Evolutionary conservation across 768 basidiomycete species (phyloP), one percentile per base, ranked within the genome.

Genomic region (Boletus sp.): DNA sequence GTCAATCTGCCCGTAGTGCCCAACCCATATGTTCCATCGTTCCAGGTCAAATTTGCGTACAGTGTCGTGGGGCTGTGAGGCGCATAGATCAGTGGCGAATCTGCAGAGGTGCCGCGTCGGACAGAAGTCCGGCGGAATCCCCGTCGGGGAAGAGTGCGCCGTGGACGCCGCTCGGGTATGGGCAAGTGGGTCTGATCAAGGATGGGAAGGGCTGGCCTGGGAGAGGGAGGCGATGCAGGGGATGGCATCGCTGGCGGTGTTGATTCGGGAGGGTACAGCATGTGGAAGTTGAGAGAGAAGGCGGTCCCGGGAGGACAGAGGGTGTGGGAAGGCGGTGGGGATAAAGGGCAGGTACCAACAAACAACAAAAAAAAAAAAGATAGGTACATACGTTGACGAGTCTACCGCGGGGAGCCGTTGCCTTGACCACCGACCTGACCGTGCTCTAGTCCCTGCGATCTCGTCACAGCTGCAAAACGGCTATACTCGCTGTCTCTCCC

Each of bases 381-480:
- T 9, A 46, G 44, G 42, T 43, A 43, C 42, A 43, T 43, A 47
- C 8, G 27, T 60, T 50, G 48, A 74, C 65, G 69, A 39, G 38
- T 30, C 13, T 23, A 41, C 40, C 40, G 38, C 29, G 50, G 37
- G 11, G 66, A 56, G 44, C 56, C 60, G 78, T 79, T 79, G 78
- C 77, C 78, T 78, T 80, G 78, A 78, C 78, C 77, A 79, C 78
- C 67, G 74, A 74, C 73, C 66, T 66, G 74, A 74, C 73, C 66
- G 66, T 70, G 55, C 66, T 58, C 60, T 58, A 59, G 64, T 67
- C 56, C 55, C 47, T 60, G 63, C 68, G 59, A 71, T 72, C 68
- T 68, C 68, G 70, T 72, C 58, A 66, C 61, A 50, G 44, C 59
- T 65, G 54, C 54, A 55, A 58, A 57, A 56, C 51, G 54, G 54